Conservation (phyloP, 768 basidiomycete genomes). For the Termitomyces sp. region DNA sequence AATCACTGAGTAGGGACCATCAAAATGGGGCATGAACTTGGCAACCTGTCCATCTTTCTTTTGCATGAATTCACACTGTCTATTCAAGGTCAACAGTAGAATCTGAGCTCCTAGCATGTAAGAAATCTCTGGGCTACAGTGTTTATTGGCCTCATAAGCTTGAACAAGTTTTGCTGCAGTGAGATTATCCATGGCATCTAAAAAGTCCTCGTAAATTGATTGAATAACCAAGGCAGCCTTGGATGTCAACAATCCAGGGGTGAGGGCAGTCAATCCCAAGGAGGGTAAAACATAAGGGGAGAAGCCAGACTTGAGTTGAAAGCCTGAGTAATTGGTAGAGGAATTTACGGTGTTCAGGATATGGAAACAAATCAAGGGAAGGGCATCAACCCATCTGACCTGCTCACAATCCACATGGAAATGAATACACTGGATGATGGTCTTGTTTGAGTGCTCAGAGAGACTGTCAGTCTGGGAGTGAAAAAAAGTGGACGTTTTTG, state of each 20-base stretch:
- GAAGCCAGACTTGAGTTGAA: too few species aligned
- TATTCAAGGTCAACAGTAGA: not conserved
- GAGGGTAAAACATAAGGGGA: not conserved
- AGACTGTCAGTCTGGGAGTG: too few species aligned
- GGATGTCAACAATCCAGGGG: constrained; percentile 13
- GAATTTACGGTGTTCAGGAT: constrained; percentile 32
- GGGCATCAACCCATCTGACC: constrained; percentile 20
- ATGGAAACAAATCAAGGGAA: constrained; percentile 23
- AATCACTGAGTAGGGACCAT: too few species aligned
- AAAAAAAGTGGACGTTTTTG: constrained; percentile 17
- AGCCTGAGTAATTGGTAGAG: too few species aligned
- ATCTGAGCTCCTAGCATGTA: not conserved
- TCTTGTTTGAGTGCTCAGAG: too few species aligned
- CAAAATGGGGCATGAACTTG: too few species aligned
- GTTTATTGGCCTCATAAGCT: not conserved
- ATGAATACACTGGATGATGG: too few species aligned
- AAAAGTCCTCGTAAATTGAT: constrained; percentile 25
- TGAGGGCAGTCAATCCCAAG: not conserved
- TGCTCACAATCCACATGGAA: not conserved
- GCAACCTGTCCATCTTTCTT: too few species aligned
- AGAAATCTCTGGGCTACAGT: not conserved
- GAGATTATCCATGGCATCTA: too few species aligned
- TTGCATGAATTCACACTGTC: too few species aligned
- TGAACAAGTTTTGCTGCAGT: constrained; percentile 3
- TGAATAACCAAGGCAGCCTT: constrained; percentile 18